Evolutionary conservation across 2,329 filamentous ascomycete species (phyloP).

Genomic region (Ceratocystis harringtonii): DNA sequence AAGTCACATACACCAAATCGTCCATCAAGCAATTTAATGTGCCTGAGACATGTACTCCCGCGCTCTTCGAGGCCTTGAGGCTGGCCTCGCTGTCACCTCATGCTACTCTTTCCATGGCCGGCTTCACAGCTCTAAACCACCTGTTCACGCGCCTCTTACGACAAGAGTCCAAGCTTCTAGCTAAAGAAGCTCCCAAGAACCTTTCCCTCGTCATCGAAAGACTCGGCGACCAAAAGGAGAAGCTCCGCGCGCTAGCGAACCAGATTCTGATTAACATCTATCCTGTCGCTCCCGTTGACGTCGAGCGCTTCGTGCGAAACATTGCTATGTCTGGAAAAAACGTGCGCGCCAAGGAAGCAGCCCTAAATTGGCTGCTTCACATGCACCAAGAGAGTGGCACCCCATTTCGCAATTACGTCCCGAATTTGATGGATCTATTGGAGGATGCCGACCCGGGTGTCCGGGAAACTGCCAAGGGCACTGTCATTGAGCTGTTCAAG

Average conservation of each 20-base stretch:
- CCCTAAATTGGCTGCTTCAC: slow-evolving; percentile 71
- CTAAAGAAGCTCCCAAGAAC: slow-evolving; percentile 55
- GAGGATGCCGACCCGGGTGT: slow-evolving; percentile 85
- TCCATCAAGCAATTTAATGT: slow-evolving; percentile 88
- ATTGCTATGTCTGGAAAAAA: slow-evolving; percentile 67
- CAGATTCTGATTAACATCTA: slow-evolving; percentile 69
- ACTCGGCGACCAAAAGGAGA: slow-evolving; percentile 78
- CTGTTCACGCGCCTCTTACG: slow-evolving; percentile 72
- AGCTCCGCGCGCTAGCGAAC: slow-evolving; percentile 57
- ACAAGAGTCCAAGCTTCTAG: slow-evolving; percentile 62
- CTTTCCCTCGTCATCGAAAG: slow-evolving; percentile 67
- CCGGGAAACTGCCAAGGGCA: slow-evolving; percentile 66
- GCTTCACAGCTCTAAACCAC: slow-evolving; percentile 77
- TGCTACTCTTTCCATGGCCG: slow-evolving; percentile 61
- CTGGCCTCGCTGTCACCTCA: slow-evolving; percentile 62
- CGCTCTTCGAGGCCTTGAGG: slow-evolving; percentile 70
- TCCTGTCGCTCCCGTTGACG: slow-evolving; percentile 51
- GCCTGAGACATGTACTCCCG: slow-evolving; percentile 53
- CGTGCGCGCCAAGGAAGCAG: slow-evolving; percentile 66
- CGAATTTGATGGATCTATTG: slow-evolving; percentile 66
- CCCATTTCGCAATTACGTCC: slow-evolving; percentile 71
- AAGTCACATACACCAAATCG: slow-evolving; percentile 63
- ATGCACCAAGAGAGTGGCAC: slow-evolving; percentile 71
- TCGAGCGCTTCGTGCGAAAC: slow-evolving; percentile 68
- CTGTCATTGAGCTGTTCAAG: slow-evolving; percentile 77